Evolutionary conservation across 2,329 filamentous ascomycete genomes (phyloP).

Genomic region (Cordyceps fumosorosea): DNA sequence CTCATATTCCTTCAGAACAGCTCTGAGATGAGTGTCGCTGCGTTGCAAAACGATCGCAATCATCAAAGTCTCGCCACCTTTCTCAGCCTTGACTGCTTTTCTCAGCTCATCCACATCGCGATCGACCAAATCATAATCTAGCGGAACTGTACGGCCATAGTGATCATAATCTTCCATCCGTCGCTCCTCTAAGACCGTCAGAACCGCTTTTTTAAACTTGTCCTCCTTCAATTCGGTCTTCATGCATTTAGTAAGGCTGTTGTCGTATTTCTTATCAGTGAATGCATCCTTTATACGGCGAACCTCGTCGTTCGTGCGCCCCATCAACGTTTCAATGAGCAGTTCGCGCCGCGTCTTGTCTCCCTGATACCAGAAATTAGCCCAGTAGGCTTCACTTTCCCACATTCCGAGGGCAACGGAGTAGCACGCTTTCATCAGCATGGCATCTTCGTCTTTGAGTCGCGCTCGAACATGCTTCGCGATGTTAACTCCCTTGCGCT

Average conservation of each 20-base stretch:
- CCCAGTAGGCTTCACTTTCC: constrained; percentile 96
- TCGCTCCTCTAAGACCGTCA: constrained; percentile 75
- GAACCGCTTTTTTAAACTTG: constrained; percentile 86
- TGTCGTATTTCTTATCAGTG: constrained; percentile 82
- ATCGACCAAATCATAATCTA: constrained; percentile 56
- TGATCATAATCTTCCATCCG: constrained; percentile 76
- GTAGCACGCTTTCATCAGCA: constrained; percentile 87
- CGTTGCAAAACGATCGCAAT: constrained; percentile 74
- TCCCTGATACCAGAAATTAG: constrained; percentile 94
- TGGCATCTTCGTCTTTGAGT: constrained; percentile 65
- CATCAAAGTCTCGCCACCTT: constrained; percentile 83
- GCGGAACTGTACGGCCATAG: constrained; percentile 48
- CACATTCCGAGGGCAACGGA: constrained; percentile 81
- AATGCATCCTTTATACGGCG: constrained; percentile 80
- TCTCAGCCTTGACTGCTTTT: constrained; percentile 60
- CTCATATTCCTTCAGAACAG: constrained; percentile 74
- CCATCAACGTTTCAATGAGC: constrained; percentile 89
- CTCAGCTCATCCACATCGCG: constrained; percentile 69
- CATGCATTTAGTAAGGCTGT: constrained; percentile 79
- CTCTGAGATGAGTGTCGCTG: constrained; percentile 74
- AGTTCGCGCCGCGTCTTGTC: constrained; percentile 79
- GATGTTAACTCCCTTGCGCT: constrained; percentile 73
- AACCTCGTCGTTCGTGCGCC: constrained; percentile 82
- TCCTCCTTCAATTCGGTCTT: constrained; percentile 88
- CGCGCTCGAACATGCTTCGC: constrained; percentile 76